A percentile compares a stretch with the other conserved stretches of the same genome.
Conservation (phyloP, 1,284 basidiomycete genomes). For the Papiliotrema fonsecae region DNA sequence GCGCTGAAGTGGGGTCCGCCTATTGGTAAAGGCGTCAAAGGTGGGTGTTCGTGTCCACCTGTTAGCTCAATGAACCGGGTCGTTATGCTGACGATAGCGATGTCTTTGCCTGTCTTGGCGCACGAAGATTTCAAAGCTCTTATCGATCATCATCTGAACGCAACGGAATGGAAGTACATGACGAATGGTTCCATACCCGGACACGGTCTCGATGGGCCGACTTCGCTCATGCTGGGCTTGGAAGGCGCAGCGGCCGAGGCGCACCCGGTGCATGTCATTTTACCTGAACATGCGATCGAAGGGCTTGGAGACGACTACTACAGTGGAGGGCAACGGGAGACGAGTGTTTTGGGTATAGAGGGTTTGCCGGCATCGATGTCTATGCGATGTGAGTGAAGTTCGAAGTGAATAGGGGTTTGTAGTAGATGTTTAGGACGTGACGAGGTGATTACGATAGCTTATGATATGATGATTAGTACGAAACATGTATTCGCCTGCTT, state of each 20-base stretch:
- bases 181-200: not conserved
- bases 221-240: too few species aligned
- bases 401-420: not conserved
- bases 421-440: not conserved
- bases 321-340: not conserved
- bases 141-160: slow-evolving; percentile 30
- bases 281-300: not conserved
- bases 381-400: not conserved
- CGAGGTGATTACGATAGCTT: not conserved
- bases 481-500: not conserved
- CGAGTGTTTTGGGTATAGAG: not conserved
- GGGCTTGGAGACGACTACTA: not conserved
- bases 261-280: slow-evolving; percentile 8
- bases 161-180: slow-evolving; percentile 39
- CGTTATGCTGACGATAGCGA: not conserved
- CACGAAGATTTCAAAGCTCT: slow-evolving; percentile 19
- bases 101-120: not conserved
- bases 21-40: slow-evolving; percentile 11
- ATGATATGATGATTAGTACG: not conserved
- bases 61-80: not conserved
- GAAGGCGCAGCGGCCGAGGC: not conserved
- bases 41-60: slow-evolving; percentile 2
- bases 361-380: not conserved
- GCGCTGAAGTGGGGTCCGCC: slow-evolving; percentile 36
- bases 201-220: not conserved